Base-by-base conservation (phyloP, 306 rosid species). In the Malus sieversii region DNA sequence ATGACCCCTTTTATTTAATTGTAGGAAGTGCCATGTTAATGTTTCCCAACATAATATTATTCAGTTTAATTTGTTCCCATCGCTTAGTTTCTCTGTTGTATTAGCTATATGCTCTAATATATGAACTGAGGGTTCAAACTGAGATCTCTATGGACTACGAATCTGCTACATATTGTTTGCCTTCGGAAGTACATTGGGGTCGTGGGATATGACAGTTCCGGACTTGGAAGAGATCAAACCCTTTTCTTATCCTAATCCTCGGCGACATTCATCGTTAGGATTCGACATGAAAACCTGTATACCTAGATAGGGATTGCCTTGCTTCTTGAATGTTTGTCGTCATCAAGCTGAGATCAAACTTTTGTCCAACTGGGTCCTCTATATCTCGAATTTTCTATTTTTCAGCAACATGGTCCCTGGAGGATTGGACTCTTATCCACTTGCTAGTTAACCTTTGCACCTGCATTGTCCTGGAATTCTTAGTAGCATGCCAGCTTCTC, bases 11-110 rank as follows among this genome's bases (percentile, higher is more conserved):
- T 79, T 61, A 51, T 15, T 76, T 53, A 27, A 25, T 52, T 84
- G 75, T 82, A 82, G 77, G 77, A 66, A 75, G 78, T 62, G 69
- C 59, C 64, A 48, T 76, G 67, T 66, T 62, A 63, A 8, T 75
- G 32, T 75, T 22, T 51, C 48, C 22, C 67, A 60, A 42, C 77
- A 57, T 60, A 18, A n/a, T 64, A 71, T 46, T 66, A 70, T 55
- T 69, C 74, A 74, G 27, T 61, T 42, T 45, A 58, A 58, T 33
- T 66, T 66, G 70, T 40, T 76, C 53, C 11, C 61, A 66, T 52
- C 63, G 30, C 66, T 78, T 30, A 69, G 63, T 66, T 32, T 45
- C 48, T 30, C 30, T 57, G 64, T 3, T 53, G 32, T 7, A 7
- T 66, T 46, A 14, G 52, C 52, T 46, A 4, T 30, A 45, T 75